These are phyloP conservation scores for Alternaria conjuncta DNA, from an alignment of 2,329 filamentous ascomycete genomes.

Conservation along the genomic window DNA sequence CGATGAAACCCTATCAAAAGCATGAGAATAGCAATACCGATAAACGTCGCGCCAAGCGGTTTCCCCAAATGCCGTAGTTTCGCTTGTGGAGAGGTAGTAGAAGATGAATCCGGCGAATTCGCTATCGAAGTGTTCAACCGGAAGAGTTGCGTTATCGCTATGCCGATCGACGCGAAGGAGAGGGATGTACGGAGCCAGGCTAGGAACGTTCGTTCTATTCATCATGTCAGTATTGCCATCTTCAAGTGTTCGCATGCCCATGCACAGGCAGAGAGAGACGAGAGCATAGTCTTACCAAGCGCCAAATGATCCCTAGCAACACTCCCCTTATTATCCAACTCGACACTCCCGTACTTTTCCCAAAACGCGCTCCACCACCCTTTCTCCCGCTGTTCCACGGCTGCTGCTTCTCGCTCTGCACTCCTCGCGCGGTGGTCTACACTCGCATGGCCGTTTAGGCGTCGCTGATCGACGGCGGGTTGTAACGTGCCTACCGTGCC, in stretches of 20 bases:
- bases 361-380: constrained; percentile 62
- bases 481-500: not conserved
- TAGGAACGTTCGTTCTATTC: constrained; percentile 78
- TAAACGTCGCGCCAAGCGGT: constrained; percentile 70
- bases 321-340: constrained; percentile 85
- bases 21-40: constrained; percentile 76
- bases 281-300: constrained; percentile 60
- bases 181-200: constrained; percentile 85
- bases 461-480: constrained; percentile 1
- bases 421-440: constrained; percentile 2
- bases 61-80: constrained; percentile 41
- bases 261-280: too few species aligned
- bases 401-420: constrained; percentile 32
- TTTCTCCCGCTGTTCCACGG: constrained; percentile 28
- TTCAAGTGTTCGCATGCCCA: too few species aligned
- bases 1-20: constrained; percentile 78
- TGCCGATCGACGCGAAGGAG: constrained; percentile 81
- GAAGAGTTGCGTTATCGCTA: constrained; percentile 84
- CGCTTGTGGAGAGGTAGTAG: constrained; percentile 12
- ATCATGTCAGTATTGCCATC: not conserved
- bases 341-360: constrained; percentile 70
- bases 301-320: constrained; percentile 84
- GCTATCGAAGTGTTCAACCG: constrained; percentile 73
- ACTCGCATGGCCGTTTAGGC: not conserved
- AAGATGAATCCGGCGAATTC: not conserved